These are phyloP conservation scores for Jasminum sambac DNA, from an alignment of 257 asterid species.

Conservation along the genomic window DNA sequence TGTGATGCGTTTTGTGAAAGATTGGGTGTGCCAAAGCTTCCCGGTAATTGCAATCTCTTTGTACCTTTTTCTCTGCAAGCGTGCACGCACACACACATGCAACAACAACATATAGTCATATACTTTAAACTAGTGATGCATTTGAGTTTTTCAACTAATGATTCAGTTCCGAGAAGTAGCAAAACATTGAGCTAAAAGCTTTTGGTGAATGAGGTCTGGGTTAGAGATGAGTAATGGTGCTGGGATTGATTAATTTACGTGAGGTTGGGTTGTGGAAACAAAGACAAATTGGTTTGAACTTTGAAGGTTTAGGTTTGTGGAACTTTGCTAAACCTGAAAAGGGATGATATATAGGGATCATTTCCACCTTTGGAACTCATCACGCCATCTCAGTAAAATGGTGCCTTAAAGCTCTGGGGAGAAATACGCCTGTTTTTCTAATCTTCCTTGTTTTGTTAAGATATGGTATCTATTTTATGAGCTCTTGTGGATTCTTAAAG, in stretches of 20 bases:
- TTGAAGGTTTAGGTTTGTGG: not conserved
- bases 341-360: not conserved
- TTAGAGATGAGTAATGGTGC: not conserved
- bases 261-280: not conserved
- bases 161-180: not conserved
- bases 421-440: not conserved
- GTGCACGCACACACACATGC: not conserved
- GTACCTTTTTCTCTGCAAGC: not conserved
- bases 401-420: not conserved
- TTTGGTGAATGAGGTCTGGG: not conserved
- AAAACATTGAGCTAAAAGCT: not conserved
- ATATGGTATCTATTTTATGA: not conserved
- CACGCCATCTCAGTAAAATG: not conserved
- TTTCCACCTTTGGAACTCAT: not conserved
- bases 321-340: not conserved
- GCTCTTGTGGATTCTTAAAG: not conserved
- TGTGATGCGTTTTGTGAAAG: constrained; percentile 89
- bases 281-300: not conserved
- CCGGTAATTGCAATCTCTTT: constrained; percentile 52
- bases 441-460: not conserved
- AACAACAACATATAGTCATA: not conserved
- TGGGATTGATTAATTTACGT: not conserved
- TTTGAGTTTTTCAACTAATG: not conserved
- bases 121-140: not conserved
- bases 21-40: constrained; percentile 94